These are phyloP conservation scores for Gossypium mustelinum DNA, from an alignment of 345 rosid species.

Conservation along the genomic window DNA sequence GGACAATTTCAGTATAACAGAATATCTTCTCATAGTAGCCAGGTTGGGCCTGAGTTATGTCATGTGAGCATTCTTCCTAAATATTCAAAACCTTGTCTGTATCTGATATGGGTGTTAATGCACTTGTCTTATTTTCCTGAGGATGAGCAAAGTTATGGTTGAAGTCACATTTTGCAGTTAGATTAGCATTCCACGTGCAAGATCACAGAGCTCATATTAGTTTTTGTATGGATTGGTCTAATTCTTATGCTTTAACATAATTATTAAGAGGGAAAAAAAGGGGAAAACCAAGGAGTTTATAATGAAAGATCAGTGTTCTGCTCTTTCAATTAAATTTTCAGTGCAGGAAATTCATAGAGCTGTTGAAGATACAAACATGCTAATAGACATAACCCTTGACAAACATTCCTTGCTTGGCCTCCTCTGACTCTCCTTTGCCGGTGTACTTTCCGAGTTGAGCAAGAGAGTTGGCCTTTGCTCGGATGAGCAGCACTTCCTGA, in stretches of 20 bases:
- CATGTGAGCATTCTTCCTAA: background rate
- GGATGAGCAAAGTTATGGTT: background rate
- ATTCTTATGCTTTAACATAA: background rate
- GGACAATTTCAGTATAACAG: background rate
- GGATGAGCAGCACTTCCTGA: constrained; percentile 58
- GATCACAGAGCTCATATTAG: background rate
- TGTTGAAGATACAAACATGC: constrained; percentile 12
- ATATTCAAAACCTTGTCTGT: background rate
- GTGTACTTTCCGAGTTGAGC: constrained; percentile 96
- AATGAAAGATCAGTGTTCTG: background rate
- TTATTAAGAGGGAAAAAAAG: background rate
- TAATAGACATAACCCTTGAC: constrained; percentile 79
- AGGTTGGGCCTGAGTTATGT: background rate
- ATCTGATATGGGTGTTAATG: background rate
- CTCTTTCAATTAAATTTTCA: constrained; percentile 4
- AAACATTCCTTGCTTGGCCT: constrained; percentile 85
- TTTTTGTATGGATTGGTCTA: background rate
- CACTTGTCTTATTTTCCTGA: background rate
- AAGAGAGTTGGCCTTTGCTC: constrained; percentile 83
- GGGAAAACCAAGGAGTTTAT: background rate
- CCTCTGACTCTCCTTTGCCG: constrained; percentile 80
- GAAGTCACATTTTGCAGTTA: background rate
- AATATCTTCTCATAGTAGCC: background rate
- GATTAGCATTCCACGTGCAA: background rate
- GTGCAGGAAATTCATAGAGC: background rate